Conservation (phyloP, 345 rosid species). For the Boechera stricta region DNA sequence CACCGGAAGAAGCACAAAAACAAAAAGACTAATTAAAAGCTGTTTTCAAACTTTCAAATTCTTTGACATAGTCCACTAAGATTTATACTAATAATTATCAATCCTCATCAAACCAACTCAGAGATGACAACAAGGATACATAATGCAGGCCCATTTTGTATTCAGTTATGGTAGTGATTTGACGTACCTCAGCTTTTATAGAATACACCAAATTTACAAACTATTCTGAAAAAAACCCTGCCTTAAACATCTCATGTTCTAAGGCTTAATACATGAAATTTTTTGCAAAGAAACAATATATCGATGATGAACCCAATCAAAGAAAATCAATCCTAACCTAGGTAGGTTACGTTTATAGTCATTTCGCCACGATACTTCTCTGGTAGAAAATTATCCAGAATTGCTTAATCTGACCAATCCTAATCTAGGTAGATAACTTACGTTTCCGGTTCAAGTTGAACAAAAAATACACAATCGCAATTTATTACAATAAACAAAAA, state of each 20-base stretch:
- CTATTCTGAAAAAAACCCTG: neutral
- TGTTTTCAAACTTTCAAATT: no score
- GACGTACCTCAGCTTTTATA: neutral
- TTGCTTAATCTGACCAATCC: neutral
- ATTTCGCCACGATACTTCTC: neutral
- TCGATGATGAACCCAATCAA: no score
- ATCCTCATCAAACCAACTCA: slow-evolving; percentile 6
- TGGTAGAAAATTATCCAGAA: neutral
- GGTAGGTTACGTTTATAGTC: neutral
- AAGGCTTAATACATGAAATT: neutral
- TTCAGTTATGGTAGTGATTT: slow-evolving; percentile 1
- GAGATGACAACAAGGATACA: neutral
- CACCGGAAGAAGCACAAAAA: no score
- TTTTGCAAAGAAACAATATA: no score
- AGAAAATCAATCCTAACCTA: neutral
- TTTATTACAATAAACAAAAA: no score
- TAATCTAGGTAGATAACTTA: no score
- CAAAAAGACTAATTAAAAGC: no score
- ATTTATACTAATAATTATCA: neutral
- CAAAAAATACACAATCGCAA: no score
- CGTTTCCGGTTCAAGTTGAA: no score
- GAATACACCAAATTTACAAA: neutral
- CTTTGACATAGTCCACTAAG: no score
- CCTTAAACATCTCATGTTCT: neutral
- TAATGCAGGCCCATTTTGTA: neutral